Conservation (phyloP, 2,329 filamentous ascomycete genomes). For the Colletotrichum sp. region DNA sequence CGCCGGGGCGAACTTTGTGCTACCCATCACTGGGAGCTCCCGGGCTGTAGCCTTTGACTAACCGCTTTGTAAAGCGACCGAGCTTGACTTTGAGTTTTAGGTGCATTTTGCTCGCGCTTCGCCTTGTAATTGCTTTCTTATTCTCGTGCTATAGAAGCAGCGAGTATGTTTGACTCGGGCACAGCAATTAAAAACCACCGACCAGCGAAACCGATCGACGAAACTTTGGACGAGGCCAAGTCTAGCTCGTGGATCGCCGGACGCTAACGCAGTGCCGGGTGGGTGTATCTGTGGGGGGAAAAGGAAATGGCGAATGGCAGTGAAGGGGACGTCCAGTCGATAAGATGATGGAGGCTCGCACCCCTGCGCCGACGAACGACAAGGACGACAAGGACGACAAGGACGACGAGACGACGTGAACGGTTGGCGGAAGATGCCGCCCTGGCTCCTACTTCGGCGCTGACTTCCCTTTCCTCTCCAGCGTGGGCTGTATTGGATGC, state of each 20-base stretch:
- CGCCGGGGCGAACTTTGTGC: neutral
- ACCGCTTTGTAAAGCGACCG: slow-evolving; percentile 14
- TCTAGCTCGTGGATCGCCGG: slow-evolving; percentile 12
- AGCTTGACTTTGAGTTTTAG: neutral
- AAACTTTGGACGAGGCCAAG: slow-evolving; percentile 4
- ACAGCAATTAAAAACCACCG: neutral
- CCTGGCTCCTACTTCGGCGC: neutral
- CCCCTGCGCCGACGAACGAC: slow-evolving; percentile 5
- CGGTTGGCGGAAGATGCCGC: slow-evolving; percentile 5
- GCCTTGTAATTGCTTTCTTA: neutral
- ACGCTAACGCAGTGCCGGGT: slow-evolving; percentile 10
- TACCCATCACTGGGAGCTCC: neutral
- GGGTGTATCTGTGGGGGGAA: slow-evolving; percentile 5
- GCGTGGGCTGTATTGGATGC: neutral
- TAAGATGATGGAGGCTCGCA: neutral
- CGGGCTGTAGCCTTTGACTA: neutral
- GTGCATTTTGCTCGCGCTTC: neutral
- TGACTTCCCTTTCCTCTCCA: slow-evolving; percentile 1
- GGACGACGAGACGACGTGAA: slow-evolving; percentile 15
- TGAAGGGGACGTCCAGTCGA: neutral
- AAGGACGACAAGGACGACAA: slow-evolving; percentile 3
- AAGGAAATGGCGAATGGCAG: neutral
- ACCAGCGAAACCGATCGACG: slow-evolving; percentile 6
- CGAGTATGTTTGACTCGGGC: neutral
- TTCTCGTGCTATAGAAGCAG: neutral